A percentile compares a stretch with the other conserved stretches of the same genome.
Evolutionary conservation across 495 filamentous ascomycete species (phyloP).

Genomic region (Halenospora varia): DNA sequence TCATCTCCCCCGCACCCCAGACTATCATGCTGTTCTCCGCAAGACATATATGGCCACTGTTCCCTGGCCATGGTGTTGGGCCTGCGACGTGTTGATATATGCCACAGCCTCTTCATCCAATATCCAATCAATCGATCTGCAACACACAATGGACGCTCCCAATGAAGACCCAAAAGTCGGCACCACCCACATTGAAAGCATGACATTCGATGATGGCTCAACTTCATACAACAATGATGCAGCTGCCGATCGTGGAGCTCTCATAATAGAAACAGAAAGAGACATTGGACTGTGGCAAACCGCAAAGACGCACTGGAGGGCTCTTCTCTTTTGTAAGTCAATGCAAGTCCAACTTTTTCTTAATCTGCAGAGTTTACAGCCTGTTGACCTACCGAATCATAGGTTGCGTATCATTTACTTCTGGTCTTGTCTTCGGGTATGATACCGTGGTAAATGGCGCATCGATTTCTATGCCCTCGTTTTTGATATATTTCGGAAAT

Average conservation of each 20-base stretch:
- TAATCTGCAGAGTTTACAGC: too few relatives aligned
- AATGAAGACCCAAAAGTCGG: not conserved
- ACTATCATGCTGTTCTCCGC: too few relatives aligned
- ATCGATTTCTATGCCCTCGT: slow-evolving; percentile 22
- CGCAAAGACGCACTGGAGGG: not conserved
- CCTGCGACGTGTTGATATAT: too few relatives aligned
- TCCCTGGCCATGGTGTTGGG: too few relatives aligned
- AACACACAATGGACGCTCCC: too few relatives aligned
- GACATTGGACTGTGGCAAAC: not conserved
- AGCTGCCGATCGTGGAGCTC: not conserved
- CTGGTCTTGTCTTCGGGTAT: not conserved
- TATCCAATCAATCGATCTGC: too few relatives aligned
- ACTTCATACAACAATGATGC: not conserved
- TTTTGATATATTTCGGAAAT: slow-evolving; percentile 22
- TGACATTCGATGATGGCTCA: not conserved
- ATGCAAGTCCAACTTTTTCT: too few relatives aligned
- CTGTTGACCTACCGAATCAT: too few relatives aligned
- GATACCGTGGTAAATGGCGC: slow-evolving; percentile 19
- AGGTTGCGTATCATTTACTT: not conserved
- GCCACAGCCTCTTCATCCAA: too few relatives aligned
- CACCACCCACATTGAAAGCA: not conserved
- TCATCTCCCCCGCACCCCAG: too few relatives aligned
- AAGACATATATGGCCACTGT: too few relatives aligned
- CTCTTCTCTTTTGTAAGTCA: not conserved
- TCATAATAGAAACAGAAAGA: not conserved